Conservation (phyloP, 1,139 yeast species). For the Blastobotrys apis region DNA sequence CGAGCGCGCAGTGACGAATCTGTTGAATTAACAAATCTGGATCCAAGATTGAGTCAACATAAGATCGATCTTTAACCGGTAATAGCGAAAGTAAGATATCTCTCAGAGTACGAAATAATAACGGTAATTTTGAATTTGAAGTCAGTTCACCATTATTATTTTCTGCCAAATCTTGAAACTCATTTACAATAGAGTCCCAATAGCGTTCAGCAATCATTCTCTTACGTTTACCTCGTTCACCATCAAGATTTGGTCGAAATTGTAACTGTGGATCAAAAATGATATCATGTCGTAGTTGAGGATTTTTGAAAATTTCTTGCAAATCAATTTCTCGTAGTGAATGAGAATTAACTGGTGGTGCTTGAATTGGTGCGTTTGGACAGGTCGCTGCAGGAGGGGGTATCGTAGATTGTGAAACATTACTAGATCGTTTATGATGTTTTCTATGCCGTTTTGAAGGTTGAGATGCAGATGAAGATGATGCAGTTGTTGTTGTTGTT, state of each 20-base stretch:
- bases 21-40: slow-evolving; percentile 75
- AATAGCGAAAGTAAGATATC: slow-evolving; percentile 71
- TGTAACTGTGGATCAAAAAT: slow-evolving; percentile 89
- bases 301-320: slow-evolving; percentile 84
- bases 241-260: slow-evolving; percentile 87
- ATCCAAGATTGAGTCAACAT: slow-evolving; percentile 72
- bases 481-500: slow-evolving; percentile 3
- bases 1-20: slow-evolving; percentile 61
- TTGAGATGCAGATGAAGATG: slow-evolving; percentile 9
- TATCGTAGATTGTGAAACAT: slow-evolving; percentile 8
- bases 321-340: slow-evolving; percentile 82
- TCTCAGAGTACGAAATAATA: slow-evolving; percentile 68
- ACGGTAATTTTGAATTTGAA: slow-evolving; percentile 48
- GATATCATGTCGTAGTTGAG: slow-evolving; percentile 89
- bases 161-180: slow-evolving; percentile 38
- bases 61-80: slow-evolving; percentile 70
- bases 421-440: slow-evolving; percentile 10
- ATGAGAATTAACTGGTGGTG: slow-evolving; percentile 86
- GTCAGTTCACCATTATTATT: slow-evolving; percentile 11
- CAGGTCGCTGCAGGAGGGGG: slow-evolving; percentile 16
- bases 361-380: slow-evolving; percentile 33
- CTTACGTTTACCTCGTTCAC: slow-evolving; percentile 82
- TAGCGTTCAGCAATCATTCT: slow-evolving; percentile 70
- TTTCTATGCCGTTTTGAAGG: slow-evolving; percentile 4
- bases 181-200: slow-evolving; percentile 73